Percentiles rank a stretch among this genome's conserved stretches.
Conservation (phyloP, 2,329 filamentous ascomycete genomes). For the Sarocladiaceae sp. region DNA sequence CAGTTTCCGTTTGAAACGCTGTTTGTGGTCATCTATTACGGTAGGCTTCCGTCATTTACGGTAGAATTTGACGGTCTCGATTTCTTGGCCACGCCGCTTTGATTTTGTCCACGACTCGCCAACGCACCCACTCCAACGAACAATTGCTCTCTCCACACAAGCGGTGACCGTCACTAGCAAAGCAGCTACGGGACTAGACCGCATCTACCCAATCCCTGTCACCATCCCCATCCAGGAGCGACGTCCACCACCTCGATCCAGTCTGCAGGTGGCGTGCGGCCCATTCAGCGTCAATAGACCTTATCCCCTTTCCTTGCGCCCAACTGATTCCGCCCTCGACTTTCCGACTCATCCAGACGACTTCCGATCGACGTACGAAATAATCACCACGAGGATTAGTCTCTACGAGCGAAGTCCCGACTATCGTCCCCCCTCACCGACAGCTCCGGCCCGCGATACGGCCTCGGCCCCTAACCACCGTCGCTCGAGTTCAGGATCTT, state of each 20-base stretch:
- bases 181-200: slow-evolving; percentile 6
- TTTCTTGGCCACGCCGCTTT: slow-evolving; percentile 6
- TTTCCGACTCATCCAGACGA: not conserved
- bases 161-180: not conserved
- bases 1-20: too few species aligned
- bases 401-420: too few species aligned
- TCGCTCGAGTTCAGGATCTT: not conserved
- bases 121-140: not conserved
- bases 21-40: too few species aligned
- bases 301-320: slow-evolving; percentile 7
- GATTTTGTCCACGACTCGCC: slow-evolving; percentile 1
- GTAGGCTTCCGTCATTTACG: slow-evolving; percentile 2
- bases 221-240: slow-evolving; percentile 1
- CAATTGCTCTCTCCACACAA: slow-evolving; percentile 1
- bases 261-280: slow-evolving; percentile 5
- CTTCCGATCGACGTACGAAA: too few species aligned
- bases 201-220: not conserved
- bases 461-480: not conserved
- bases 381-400: too few species aligned
- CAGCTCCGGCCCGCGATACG: slow-evolving; percentile 2
- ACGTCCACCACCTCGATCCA: slow-evolving; percentile 1
- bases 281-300: slow-evolving; percentile 5
- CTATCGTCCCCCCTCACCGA: slow-evolving; percentile 3
- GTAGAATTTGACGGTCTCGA: not conserved
- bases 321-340: not conserved